phyloP scores from a whole-genome alignment of 2,329 filamentous ascomycete genomes.

The Penicillium capsulatum region DNA sequence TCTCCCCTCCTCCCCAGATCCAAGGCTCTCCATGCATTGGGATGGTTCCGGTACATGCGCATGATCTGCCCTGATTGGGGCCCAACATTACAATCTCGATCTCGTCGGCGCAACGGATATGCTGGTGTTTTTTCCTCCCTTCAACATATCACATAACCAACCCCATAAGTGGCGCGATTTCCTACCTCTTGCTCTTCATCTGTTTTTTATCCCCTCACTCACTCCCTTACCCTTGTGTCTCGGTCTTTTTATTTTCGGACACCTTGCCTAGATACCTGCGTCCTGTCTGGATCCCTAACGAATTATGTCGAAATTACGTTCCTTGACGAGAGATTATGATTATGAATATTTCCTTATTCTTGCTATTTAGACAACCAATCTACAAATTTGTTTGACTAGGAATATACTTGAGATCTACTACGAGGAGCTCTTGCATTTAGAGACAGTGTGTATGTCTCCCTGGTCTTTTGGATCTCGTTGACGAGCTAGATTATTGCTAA shows the following conservation, averaged over 20 bases:
- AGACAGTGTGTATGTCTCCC: no score
- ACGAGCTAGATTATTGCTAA: no score
- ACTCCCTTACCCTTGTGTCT: background rate
- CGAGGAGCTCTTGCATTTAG: no score
- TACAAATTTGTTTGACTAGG: background rate
- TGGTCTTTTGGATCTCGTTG: no score
- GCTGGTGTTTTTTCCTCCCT: conserved; percentile 6
- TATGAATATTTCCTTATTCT: conserved; percentile 1
- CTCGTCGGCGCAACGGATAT: conserved; percentile 10
- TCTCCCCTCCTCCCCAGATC: background rate
- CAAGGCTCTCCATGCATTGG: conserved; percentile 10
- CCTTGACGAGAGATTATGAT: conserved; percentile 1
- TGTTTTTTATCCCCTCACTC: background rate
- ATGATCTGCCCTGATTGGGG: conserved; percentile 8
- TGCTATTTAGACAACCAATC: background rate
- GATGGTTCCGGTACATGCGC: conserved; percentile 15
- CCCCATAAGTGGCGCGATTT: conserved; percentile 14
- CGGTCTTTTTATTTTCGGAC: background rate
- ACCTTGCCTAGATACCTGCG: conserved; percentile 10
- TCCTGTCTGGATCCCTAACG: conserved; percentile 1
- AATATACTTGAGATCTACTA: no score
- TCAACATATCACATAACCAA: conserved; percentile 11
- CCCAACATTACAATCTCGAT: conserved; percentile 9
- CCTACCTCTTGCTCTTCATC: conserved; percentile 1
- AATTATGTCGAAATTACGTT: conserved; percentile 6